Evolutionary conservation across 164 flowering plant species (phyloP), one percentile per base, ranked within the genome.

Genomic region (Warburgia ugandensis): DNA sequence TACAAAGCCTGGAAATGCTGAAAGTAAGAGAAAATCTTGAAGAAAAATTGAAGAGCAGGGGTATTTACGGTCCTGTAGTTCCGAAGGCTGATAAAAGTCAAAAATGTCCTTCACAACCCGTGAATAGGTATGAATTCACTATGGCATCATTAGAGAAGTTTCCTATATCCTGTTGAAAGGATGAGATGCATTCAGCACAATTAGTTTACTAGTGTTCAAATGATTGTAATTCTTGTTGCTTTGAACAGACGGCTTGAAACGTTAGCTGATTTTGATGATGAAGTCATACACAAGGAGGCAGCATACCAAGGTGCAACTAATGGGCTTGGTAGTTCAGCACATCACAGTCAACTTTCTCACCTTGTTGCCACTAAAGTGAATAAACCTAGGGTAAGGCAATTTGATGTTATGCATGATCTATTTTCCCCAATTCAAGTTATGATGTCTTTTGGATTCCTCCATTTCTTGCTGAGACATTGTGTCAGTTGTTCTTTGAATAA

Each of bases 241-340:
- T 45, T 56, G 47, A 50, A 35, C 79, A 86, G 95, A 40, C 63
- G 63, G 54, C 78, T 85, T 35, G 89, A 84, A 62, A 77, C 94
- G 43, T 40, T 69, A 9, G 89, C 80, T 65, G 96, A 84, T 71
- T 92, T 80, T 73, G 84, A 67, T 62, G 99, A 88, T 63, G 94
- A 83, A 43, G 62, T 77, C 53, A 36, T 51, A 29, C 61, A 65
- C 53, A 65, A 61, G 45, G 68, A 40, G 30, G 66, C 45, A 6
- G 63, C 64, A 6, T n/a, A 28, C n/a, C 46, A 16, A 21, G 65
- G 59, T 21, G 29, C 44, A 50, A 61, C 25, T 30, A 68, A 65
- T 55, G 77, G 71, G 27, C 54, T 28, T 54, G 55, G 59, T 26
- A 43, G 45, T 50, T 57, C 66, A 39, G 41, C 45, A 55, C 64